phyloP scores from a whole-genome alignment of 306 rosid genomes.

The Lupinus albus region DNA sequence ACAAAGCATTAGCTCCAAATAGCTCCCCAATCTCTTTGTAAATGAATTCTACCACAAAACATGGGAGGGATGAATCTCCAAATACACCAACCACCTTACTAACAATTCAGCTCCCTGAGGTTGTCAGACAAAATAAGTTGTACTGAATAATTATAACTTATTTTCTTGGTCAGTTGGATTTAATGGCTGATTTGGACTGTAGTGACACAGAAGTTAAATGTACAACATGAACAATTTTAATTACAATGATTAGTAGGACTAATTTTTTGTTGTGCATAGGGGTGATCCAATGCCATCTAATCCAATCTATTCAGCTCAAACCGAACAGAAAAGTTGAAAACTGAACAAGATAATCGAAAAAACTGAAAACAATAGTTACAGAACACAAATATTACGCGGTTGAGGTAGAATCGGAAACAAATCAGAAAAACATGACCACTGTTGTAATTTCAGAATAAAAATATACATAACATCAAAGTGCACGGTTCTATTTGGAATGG shows the following conservation, averaged over 20 bases:
- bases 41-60: slow-evolving; percentile 23
- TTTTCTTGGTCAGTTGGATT: neutral
- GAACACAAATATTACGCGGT: too few species aligned
- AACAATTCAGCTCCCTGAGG: slow-evolving; percentile 8
- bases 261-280: slow-evolving; percentile 22
- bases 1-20: neutral
- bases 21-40: neutral
- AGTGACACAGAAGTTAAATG: neutral
- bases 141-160: neutral
- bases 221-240: neutral
- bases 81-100: neutral
- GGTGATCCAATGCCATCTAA: neutral
- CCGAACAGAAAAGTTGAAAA: too few species aligned
- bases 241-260: slow-evolving; percentile 8
- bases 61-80: slow-evolving; percentile 6
- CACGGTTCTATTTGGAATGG: too few species aligned
- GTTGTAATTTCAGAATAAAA: too few species aligned
- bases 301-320: too few species aligned
- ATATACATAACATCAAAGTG: too few species aligned
- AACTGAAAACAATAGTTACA: too few species aligned
- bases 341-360: too few species aligned
- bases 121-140: slow-evolving; percentile 3
- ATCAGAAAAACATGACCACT: too few species aligned
- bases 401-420: too few species aligned
- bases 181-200: slow-evolving; percentile 1